phyloP scores from a whole-genome alignment of 2,329 filamentous ascomycete species.

The Onygena corvina region DNA sequence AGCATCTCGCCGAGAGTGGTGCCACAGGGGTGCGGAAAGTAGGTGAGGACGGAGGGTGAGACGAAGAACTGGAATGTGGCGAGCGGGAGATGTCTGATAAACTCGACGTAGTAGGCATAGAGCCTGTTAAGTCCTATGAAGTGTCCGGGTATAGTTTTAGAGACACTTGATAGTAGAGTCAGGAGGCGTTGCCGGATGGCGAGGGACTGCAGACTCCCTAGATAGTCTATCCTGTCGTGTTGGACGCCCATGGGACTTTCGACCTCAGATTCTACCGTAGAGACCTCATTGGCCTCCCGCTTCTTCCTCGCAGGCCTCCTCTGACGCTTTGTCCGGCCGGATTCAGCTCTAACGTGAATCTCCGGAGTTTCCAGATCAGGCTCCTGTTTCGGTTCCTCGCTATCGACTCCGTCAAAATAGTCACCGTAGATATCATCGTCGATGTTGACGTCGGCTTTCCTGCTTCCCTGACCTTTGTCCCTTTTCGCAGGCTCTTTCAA shows the following conservation, averaged over 20 bases:
- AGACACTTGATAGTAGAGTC: constrained; percentile 31
- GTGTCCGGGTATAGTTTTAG: constrained; percentile 24
- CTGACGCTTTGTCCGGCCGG: constrained; percentile 25
- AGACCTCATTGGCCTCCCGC: constrained; percentile 11
- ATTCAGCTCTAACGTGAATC: constrained; percentile 9
- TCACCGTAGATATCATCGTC: constrained; percentile 37
- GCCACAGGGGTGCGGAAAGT: constrained; percentile 31
- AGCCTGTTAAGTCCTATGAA: constrained; percentile 32
- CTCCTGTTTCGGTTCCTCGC: constrained; percentile 20
- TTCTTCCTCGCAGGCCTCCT: constrained; percentile 16
- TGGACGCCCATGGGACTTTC: constrained; percentile 6
- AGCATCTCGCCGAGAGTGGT: constrained; percentile 44
- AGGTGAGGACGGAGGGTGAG: constrained; percentile 34
- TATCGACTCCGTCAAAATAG: constrained; percentile 30
- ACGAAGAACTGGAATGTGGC: constrained; percentile 37
- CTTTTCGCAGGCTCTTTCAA: constrained; percentile 26
- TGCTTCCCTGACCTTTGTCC: constrained; percentile 23
- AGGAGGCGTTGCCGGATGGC: constrained; percentile 36
- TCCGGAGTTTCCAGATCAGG: constrained; percentile 8
- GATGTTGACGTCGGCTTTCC: constrained; percentile 34
- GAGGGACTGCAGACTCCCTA: constrained; percentile 32
- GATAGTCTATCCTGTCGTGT: constrained; percentile 18
- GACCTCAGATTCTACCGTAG: constrained; percentile 5
- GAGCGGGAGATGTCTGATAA: constrained; percentile 36
- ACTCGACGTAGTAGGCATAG: constrained; percentile 35